Evolutionary conservation across 768 basidiomycete species (phyloP).

Genomic region (Termitomyces sp.): DNA sequence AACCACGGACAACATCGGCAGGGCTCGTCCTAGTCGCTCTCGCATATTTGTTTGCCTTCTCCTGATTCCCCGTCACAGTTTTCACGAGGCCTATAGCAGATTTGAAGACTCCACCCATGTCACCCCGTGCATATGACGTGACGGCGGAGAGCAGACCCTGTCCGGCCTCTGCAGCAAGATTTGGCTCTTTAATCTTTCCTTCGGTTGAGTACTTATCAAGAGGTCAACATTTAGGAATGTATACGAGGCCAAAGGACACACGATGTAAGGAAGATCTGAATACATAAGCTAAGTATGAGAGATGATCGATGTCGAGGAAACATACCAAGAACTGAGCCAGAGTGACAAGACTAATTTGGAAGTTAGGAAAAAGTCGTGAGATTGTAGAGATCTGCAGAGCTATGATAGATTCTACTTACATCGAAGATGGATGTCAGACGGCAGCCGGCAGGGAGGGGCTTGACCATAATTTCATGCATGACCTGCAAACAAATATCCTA

Average conservation of each 20-base stretch:
- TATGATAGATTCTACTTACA: conserved; percentile 33
- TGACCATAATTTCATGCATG: conserved; percentile 78
- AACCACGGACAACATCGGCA: conserved; percentile 73
- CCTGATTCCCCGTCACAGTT: conserved; percentile 57
- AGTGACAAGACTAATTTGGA: conserved; percentile 67
- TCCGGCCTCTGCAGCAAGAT: conserved; percentile 81
- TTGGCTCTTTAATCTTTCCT: conserved; percentile 93
- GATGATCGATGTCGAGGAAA: neutral
- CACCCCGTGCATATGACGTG: conserved; percentile 69
- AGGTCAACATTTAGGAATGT: neutral
- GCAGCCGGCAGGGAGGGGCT: conserved; percentile 77
- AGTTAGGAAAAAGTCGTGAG: conserved; percentile 1
- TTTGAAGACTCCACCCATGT: conserved; percentile 72
- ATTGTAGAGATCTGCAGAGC: neutral
- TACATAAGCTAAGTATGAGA: neutral
- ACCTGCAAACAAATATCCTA: conserved; percentile 27
- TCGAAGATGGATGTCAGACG: conserved; percentile 82
- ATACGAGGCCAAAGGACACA: conserved; percentile 21
- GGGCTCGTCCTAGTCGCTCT: conserved; percentile 66
- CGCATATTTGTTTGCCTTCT: conserved; percentile 57
- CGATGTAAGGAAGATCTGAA: conserved; percentile 66
- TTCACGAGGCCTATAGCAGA: conserved; percentile 73
- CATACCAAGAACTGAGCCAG: conserved; percentile 80
- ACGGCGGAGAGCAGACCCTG: conserved; percentile 79
- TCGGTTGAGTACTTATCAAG: conserved; percentile 78